Evolutionary conservation across 495 filamentous ascomycete genomes (phyloP).

Genomic region (Ramalina intermedia): DNA sequence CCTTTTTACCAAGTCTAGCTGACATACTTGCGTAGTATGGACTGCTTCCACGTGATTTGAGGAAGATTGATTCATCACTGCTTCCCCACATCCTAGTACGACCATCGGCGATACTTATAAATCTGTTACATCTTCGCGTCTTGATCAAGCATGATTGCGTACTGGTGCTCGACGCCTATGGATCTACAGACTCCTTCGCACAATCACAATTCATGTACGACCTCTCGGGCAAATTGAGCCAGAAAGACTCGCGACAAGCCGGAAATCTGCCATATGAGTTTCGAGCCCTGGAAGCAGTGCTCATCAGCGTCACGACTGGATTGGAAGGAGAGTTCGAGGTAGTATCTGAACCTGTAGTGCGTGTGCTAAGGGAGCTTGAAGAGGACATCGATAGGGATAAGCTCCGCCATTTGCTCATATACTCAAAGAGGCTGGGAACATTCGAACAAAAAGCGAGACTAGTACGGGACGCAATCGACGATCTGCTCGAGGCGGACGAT

Average conservation of each 20-base stretch:
- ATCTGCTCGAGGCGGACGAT: slow-evolving; percentile 94
- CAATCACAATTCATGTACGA: slow-evolving; percentile 97
- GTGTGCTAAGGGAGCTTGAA: slow-evolving; percentile 76
- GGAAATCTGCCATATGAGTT: slow-evolving; percentile 51
- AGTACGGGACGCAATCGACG: slow-evolving; percentile 88
- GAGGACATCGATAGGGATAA: slow-evolving; percentile 96
- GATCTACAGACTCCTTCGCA: slow-evolving; percentile 83
- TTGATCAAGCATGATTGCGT: slow-evolving; percentile 91
- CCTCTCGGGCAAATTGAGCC: slow-evolving; percentile 48
- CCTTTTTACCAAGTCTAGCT: slow-evolving; percentile 7
- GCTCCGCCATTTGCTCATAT: slow-evolving; percentile 73
- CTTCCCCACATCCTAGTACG: slow-evolving; percentile 95
- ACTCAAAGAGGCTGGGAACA: slow-evolving; percentile 88
- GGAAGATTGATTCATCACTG: slow-evolving; percentile 95
- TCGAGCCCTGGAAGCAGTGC: slow-evolving; percentile 40
- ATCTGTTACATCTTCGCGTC: slow-evolving; percentile 82
- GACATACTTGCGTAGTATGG: slow-evolving; percentile 52
- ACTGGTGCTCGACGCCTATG: slow-evolving; percentile 88
- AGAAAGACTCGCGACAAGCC: slow-evolving; percentile 30
- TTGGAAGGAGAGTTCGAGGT: slow-evolving; percentile 88
- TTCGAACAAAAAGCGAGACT: slow-evolving; percentile 95
- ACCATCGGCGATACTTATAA: slow-evolving; percentile 85
- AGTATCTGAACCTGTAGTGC: slow-evolving; percentile 79
- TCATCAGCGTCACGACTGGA: slow-evolving; percentile 59
- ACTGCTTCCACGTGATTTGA: slow-evolving; percentile 83